Base-by-base conservation (phyloP, 2,329 filamentous ascomycete species). In the Neofusicoccum sp. region DNA sequence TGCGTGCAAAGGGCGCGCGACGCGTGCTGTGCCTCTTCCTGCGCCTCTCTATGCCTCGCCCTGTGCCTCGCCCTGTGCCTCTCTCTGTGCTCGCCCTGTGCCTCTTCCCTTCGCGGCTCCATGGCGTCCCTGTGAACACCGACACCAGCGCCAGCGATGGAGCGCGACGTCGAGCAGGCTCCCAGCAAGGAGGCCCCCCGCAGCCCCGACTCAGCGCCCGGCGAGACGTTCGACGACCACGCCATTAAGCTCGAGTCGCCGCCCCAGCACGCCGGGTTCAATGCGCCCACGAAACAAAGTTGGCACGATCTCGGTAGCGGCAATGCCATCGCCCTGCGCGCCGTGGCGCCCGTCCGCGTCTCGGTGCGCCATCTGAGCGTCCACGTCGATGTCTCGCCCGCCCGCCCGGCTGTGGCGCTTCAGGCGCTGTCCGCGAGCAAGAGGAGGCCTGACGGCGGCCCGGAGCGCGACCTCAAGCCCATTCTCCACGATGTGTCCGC, bases 401-500 rank as follows among this genome's bases (percentile, higher is more conserved):
- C 66, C 64, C 14, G 36, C 12, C 61, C 61, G 11, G 37, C 43
- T 36, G 44, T 22, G 9, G 61, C 39, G 31, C 22, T 61, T 16
- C 66, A 69, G 4, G 69, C 66, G 29, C 52, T 69, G 64, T 73
- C 68, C 66, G 71, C 65, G 49, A 74, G 65, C 65, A 73, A 67
- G 36, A 14, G 29, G 22, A 29, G 29, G 62, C 11, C 59, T 61
- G 14, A 64, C 68, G 5, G 64, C 12, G 37, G 36, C 36, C 16
- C 22, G n/a, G 14, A 62, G 39, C 67, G 62, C 52, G 67, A 75
- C 70, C 69, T 73, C 56, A 83, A 82, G 67, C 74, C 72, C 5
- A 84, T 93, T 9, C 77, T 93, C 8, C 79, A 87, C 59, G 83
- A 84, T 34, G 84, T 92, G 49, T 84, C 84, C 66, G 88, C 88